Evolutionary conservation across 202 grass and related monocot species (phyloP).

Genomic region (Setaria viridis): DNA sequence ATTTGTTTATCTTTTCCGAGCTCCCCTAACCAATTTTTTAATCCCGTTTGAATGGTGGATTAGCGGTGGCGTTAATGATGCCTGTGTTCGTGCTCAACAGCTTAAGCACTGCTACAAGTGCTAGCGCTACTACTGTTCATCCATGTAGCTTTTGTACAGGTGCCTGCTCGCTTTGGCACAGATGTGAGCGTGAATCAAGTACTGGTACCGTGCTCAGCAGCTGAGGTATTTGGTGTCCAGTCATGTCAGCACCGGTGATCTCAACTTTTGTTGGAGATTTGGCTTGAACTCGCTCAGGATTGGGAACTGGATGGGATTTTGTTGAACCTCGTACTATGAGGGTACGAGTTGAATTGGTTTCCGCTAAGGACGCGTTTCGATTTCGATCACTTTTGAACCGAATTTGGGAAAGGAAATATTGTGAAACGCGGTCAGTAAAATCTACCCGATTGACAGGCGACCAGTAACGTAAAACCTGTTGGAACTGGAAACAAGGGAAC

Average conservation of each 20-base stretch:
- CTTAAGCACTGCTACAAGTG: not conserved
- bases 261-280: not conserved
- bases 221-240: not conserved
- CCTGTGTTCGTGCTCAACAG: not conserved
- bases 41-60: not conserved
- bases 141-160: not conserved
- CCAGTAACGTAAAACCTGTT: too few species aligned
- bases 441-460: not conserved
- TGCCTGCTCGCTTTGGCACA: not conserved
- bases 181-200: not conserved
- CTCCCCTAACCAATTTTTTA: not conserved
- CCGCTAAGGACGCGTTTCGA: too few species aligned
- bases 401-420: not conserved
- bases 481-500: not conserved
- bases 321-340: not conserved
- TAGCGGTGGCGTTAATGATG: not conserved
- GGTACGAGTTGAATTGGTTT: too few species aligned
- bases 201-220: not conserved
- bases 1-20: conserved; percentile 22
- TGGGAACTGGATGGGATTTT: not conserved
- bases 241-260: not conserved
- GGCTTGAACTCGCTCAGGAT: not conserved
- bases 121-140: not conserved
- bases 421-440: not conserved
- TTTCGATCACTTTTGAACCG: not conserved